Evolutionary conservation across 169 alveolate species (phyloP), one percentile per base, ranked within the genome.

Genomic region (Plasmodium berghei): DNA sequence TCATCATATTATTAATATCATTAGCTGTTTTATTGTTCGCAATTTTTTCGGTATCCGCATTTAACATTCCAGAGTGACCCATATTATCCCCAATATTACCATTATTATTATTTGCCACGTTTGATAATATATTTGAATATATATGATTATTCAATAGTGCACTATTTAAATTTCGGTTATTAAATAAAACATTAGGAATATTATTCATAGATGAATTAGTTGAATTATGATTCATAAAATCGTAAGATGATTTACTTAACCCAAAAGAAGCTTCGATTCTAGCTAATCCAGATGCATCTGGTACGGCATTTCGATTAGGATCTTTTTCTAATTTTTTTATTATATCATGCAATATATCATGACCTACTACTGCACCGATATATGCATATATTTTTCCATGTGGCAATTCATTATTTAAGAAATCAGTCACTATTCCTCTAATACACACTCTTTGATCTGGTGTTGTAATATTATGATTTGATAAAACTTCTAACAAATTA

Each of bases 361-460:
- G 97, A 1, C 97, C 97, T 0, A 95, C 96, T 1, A 95, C 94
- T 5, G 97, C 96, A 72, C 97, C 97, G 42, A 95, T 95, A 92
- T 94, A 95, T 49, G 97, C 92, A 87, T 95, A 95, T 48, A 96
- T 95, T 69, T 96, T 96, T 28, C 96, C 93, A 72, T 96, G 97
- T 46, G 95, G 96, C 12, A 96, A 91, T 75, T 96, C 96, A 77
- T 96, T 96, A 87, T 94, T 93, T 61, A 96, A 90, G 64, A 95
- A 96, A 74, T 95, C 96, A 5, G 97, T 94, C 1, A 96, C 96
- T 16, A 94, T 92, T 20, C 97, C 98, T 34, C 98, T 87, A 46
- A 96, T 96, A 88, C 97, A 94, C 73, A 94, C 95, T n/a, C 98
- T 83, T 93, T 96, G 98, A 62, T 95, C 96, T 6, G 96, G 97